Base-by-base conservation (phyloP, 441 rosid genomes). In the Croton laevigatus region DNA sequence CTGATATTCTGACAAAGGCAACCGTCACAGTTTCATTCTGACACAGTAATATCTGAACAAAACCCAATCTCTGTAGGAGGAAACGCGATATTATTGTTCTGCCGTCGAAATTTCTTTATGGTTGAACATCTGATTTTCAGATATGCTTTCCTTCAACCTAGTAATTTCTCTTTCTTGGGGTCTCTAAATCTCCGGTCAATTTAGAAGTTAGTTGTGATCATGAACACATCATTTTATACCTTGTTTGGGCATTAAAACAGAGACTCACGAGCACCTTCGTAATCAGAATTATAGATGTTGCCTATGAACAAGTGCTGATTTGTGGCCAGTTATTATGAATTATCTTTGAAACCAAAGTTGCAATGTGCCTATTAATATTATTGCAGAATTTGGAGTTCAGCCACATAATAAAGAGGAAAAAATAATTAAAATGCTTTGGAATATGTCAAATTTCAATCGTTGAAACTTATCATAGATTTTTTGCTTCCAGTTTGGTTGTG, bases 401-500 rank as follows among this genome's bases (percentile, higher is more conserved):
- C 59, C 27, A 11, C 32, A 54, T 6, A 54, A 54, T 7, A 0
- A 16, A 20, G 3, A 44, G 19, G n/a, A 23, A 6, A 19, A 19
- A 17, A 4, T 14, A 5, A 42, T 45, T 16, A 44, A 44, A 48
- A 45, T 32, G 59, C 45, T n/a, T 34, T 32, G 1, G 3, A 17
- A 37, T 7, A n/a, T n/a, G n/a, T n/a, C n/a, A n/a, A n/a, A n/a
- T 66, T 66, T 34, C 8, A 34, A 17, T 34, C 13, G 16, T 42
- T 11, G 12, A 12, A 20, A 9, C n/a, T 17, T 48, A 8, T 10
- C 17, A 8, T 32, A 14, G 20, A 13, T 5, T 2, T 20, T 54
- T 27, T 4, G n/a, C n/a, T 49, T 51, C 17, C 32, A 13, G 48
- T 61, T 61, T 61, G 66, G 51, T 70, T n/a, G 60, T 38, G 19